A percentile compares a stretch with the other conserved stretches of the same genome.
Conservation (phyloP, 2,329 filamentous ascomycete species). For the Salinomyces thailandicus region DNA sequence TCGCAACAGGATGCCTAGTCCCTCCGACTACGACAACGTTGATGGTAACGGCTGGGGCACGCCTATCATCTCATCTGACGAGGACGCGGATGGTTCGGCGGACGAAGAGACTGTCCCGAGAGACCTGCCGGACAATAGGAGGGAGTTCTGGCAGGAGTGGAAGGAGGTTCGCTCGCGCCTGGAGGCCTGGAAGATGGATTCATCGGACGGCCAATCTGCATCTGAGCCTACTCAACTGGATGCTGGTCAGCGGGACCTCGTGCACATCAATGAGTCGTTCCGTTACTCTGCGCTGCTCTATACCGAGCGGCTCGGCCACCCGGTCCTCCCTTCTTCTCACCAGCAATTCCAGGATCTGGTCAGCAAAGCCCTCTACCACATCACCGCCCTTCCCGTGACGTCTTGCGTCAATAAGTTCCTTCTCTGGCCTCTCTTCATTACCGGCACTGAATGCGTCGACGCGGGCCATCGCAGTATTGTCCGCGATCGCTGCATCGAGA, state of each 20-base stretch:
- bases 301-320: constrained; percentile 75
- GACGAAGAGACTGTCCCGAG: constrained; percentile 16
- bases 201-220: constrained; percentile 28
- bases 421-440: constrained; percentile 86
- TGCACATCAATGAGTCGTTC: constrained; percentile 81
- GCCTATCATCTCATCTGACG: constrained; percentile 23
- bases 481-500: constrained; percentile 69
- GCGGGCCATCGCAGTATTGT: constrained; percentile 69
- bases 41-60: constrained; percentile 58
- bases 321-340: constrained; percentile 59
- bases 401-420: constrained; percentile 75
- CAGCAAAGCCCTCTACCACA: constrained; percentile 70
- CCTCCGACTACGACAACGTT: constrained; percentile 46
- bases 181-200: constrained; percentile 69
- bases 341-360: constrained; percentile 76
- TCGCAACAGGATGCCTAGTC: constrained; percentile 6
- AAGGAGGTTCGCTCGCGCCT: constrained; percentile 65
- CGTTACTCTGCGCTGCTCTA: constrained; percentile 82
- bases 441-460: constrained; percentile 79
- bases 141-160: constrained; percentile 77
- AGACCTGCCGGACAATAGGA: constrained; percentile 45
- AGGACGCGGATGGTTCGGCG: constrained; percentile 30
- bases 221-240: constrained; percentile 14
- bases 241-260: constrained; percentile 55
- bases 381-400: constrained; percentile 63